Evolutionary conservation across 2,329 filamentous ascomycete species (phyloP), one percentile per base, ranked within the genome.

Genomic region (Cercospora zeae-maydis): DNA sequence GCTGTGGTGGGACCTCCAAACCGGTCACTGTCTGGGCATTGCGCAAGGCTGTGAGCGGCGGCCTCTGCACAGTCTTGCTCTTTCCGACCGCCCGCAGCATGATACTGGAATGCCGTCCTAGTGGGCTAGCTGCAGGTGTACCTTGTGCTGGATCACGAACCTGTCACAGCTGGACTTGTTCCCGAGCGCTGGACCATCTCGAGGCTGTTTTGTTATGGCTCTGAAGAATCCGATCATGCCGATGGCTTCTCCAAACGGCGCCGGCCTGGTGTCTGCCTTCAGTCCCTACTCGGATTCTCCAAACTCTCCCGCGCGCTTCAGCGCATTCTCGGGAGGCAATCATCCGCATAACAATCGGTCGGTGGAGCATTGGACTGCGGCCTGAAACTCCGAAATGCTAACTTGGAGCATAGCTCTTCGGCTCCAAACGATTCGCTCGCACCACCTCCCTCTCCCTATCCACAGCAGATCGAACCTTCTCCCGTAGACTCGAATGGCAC

Each of bases 401-500:
- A 59, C 33, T 16, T 10, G 8, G 1, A 24, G 53, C 49, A 56
- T 70, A 79, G 80, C 70, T 77, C 79, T 58, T 79, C 78, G 61
- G 74, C 81, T 78, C 71, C 73, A 58, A 77, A 74, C 62, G 79
- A 81, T 71, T 79, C 79, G 69, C 76, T 82, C 57, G 73, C 78
- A 49, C 80, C 79, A 42, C 80, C 79, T 37, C 75, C 77, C 14
- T 81, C 79, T 66, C 81, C 80, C 31, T 88, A 80, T 76, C 84
- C 74, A 83, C 86, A 77, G 82, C 88, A 65, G 68, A 88, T 92
- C 58, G 90, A 91, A 42, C 91, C 91, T 9, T 93, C 91, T 16
- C 91, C 91, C 7, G 90, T 93, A 24, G 92, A 92, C 56, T 95
- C 91, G 39, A 93, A 90, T 74, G 90, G 90, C 63, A 95, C 91